Conservation (phyloP, 306 rosid genomes). For the Vigna trinervia region DNA sequence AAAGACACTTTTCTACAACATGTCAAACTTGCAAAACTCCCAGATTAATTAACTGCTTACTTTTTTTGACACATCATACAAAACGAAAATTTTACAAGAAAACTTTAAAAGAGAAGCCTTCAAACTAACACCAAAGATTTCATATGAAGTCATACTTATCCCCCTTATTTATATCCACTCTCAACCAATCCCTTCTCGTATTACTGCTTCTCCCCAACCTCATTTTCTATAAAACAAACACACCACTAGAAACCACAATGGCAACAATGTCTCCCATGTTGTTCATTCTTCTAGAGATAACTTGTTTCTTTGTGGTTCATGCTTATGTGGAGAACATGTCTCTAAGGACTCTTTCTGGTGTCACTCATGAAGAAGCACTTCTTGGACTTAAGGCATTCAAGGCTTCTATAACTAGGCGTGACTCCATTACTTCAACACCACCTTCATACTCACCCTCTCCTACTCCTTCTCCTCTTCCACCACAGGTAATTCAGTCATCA, state of each 20-base stretch:
- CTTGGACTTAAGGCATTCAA: conserved; percentile 55
- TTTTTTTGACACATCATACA: conserved; percentile 34
- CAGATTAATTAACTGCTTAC: conserved; percentile 48
- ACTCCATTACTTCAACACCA: conserved; percentile 49
- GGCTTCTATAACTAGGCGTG: conserved; percentile 48
- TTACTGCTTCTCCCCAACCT: conserved; percentile 31
- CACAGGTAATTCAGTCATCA: conserved; percentile 44
- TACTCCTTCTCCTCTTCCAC: conserved; percentile 30
- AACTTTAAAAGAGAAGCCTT: background rate
- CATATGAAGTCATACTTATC: conserved; percentile 45
- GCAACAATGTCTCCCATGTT: conserved; percentile 32
- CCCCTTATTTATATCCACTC: conserved; percentile 32
- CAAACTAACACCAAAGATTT: conserved; percentile 27
- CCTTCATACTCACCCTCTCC: conserved; percentile 52
- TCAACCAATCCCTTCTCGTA: conserved; percentile 28
- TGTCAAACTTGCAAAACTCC: conserved; percentile 51
- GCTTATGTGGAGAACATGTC: conserved; percentile 41
- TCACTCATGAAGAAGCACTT: conserved; percentile 39
- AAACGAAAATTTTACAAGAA: background rate
- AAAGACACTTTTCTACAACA: background rate
- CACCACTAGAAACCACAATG: conserved; percentile 46
- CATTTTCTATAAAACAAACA: background rate
- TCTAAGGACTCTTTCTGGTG: conserved; percentile 19
- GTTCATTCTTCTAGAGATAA: conserved; percentile 38
- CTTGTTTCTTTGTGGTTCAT: conserved; percentile 31